phyloP scores from a whole-genome alignment of 345 rosid genomes.

The Pistacia atlantica region DNA sequence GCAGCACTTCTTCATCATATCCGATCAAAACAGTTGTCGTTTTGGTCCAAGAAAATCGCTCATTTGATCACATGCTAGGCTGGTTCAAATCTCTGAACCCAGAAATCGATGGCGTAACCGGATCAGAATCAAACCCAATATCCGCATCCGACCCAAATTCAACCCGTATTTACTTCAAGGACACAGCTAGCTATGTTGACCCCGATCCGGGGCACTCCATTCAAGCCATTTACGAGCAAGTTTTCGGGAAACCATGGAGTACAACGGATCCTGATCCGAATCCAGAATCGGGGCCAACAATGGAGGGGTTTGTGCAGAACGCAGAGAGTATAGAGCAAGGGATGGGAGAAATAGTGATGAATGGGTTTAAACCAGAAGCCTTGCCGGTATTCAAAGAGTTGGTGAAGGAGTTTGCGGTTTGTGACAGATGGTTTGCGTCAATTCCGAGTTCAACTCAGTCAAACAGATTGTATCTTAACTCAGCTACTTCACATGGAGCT shows the following conservation, averaged over 20 bases:
- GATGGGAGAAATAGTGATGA: conserved; percentile 47
- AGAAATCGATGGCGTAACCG: conserved; percentile 74
- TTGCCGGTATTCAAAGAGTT: conserved; percentile 63
- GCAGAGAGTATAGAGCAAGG: conserved; percentile 33
- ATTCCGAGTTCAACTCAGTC: conserved; percentile 70
- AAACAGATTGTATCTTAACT: conserved; percentile 60
- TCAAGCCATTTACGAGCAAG: conserved; percentile 88
- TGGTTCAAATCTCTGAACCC: conserved; percentile 80
- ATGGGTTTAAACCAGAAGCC: conserved; percentile 66
- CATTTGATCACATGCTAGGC: conserved; percentile 89
- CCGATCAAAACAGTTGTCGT: conserved; percentile 89
- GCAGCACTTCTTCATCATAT: conserved; percentile 21
- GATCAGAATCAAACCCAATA: conserved; percentile 67
- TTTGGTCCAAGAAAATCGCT: conserved; percentile 87
- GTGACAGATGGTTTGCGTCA: conserved; percentile 83
- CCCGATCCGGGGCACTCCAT: conserved; percentile 88
- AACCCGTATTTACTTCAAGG: conserved; percentile 38
- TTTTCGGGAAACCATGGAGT: conserved; percentile 76
- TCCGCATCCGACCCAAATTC: conserved; percentile 56
- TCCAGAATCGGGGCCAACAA: conserved; percentile 28
- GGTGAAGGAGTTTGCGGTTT: conserved; percentile 66
- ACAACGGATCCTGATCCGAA: conserved; percentile 37
- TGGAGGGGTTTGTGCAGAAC: conserved; percentile 41
- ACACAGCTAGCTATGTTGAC: conserved; percentile 63
- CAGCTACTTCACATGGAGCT: conserved; percentile 78